Conservation (phyloP, 2,329 filamentous ascomycete genomes). For the Calonectria fujianensis region DNA sequence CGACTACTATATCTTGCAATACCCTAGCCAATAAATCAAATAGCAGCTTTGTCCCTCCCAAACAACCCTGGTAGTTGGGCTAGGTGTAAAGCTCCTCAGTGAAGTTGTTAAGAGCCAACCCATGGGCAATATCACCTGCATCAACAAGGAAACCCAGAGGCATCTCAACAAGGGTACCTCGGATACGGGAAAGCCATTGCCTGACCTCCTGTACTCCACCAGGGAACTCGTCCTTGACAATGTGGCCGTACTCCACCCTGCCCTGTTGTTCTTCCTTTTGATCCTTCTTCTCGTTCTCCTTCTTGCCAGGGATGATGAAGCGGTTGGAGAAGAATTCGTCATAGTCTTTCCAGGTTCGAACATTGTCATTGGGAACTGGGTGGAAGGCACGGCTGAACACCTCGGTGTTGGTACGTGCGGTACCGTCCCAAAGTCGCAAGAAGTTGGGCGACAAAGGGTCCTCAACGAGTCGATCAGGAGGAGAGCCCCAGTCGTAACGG, state of each 20-base stretch:
- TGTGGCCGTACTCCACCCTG: constrained; percentile 89
- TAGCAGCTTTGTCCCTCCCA: background rate
- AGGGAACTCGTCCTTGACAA: constrained; percentile 86
- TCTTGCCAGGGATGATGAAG: constrained; percentile 76
- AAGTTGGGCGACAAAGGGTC: constrained; percentile 85
- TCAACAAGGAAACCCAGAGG: constrained; percentile 90
- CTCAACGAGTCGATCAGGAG: constrained; percentile 79
- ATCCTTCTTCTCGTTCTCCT: constrained; percentile 64
- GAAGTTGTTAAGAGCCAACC: constrained; percentile 81
- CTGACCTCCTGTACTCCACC: constrained; percentile 84
- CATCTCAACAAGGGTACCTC: constrained; percentile 90
- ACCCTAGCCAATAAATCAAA: background rate
- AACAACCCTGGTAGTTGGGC: background rate
- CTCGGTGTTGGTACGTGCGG: constrained; percentile 86
- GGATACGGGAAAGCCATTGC: constrained; percentile 78
- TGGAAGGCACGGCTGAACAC: constrained; percentile 90
- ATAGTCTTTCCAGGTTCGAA: constrained; percentile 83
- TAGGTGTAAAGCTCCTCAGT: constrained; percentile 84
- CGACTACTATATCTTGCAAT: background rate
- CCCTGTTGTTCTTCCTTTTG: constrained; percentile 66
- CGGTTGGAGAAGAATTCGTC: constrained; percentile 80
- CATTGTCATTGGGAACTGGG: constrained; percentile 80
- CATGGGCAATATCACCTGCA: constrained; percentile 88
- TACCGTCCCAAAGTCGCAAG: constrained; percentile 81
- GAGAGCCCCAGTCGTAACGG: constrained; percentile 82